Base-by-base conservation (phyloP, 2,329 filamentous ascomycete genomes). In the Stagonosporopsis tanaceti region DNA sequence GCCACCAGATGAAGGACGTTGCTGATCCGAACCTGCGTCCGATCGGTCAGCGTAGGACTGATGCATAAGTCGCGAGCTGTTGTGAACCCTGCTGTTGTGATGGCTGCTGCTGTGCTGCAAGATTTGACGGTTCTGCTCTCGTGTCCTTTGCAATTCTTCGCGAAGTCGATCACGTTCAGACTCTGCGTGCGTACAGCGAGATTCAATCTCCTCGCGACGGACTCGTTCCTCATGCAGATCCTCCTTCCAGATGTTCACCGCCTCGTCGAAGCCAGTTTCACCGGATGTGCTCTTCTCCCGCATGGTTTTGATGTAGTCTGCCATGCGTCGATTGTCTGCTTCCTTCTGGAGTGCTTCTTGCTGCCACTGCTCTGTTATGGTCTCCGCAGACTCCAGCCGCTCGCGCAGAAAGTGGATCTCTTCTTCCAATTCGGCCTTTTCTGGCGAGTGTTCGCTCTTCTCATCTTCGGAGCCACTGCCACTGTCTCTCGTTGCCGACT, bases 151-250 rank as follows among this genome's bases (percentile, higher is more conserved):
- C 3, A 96, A 80, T 71, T 99, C 94, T 54, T 97, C 93, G 6
- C 92, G 87, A 15, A 98, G 84, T 67, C 85, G 88, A 63, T 89
- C 88, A 66, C 93, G 93, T 64, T 98, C 93, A 39, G 96, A 92
- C 64, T 98, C 93, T 0, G 91, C 87, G 76, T 96, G 92, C 76
- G 97, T 93, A 59, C 93, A 87, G 25, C 93, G 88, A 8, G 89
- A 90, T 65, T 98, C 93, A 0, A 91, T 87, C 76, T 97, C 91
- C 76, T 97, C 94, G 56, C 94, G 87, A 28, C 93, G 87, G 3
- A 90, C 89, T 2, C 91, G 95, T 76, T 99, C 95, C 63, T 95
- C 92, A 71, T 97, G 92, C 25, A 97, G 85, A 60, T 98, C 86
- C 67, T 97, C 94, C 75, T 96, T 97, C 89, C 92, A 97, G 76